Base-by-base conservation (phyloP, 441 rosid species). In the Omphalea diandra region DNA sequence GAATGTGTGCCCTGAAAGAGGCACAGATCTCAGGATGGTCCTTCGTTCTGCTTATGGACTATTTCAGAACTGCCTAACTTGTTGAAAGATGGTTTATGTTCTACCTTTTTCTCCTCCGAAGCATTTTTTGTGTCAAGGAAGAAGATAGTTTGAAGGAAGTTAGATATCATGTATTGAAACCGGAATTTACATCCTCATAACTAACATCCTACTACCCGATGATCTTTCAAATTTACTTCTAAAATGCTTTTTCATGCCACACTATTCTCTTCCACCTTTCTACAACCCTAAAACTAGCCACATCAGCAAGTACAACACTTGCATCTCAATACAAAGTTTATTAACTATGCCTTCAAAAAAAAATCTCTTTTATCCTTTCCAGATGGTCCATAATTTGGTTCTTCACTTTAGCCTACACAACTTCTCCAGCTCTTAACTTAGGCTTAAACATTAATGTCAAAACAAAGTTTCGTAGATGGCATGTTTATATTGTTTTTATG, bases 391-490 rank as follows among this genome's bases (percentile, higher is more conserved):
- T 15, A 38, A 67, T 55, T 55, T 44, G 31, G 32, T 52, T 57
- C 27, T 14, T 8, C 49, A 11, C 46, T 46, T 29, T 65, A 40
- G 20, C 15, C 24, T 7, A 33, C 32, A 32, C n/a, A 49, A 52
- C 27, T 67, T 35, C 59, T 52, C 35, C 33, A 53, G 17, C 17
- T 67, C 12, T 15, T 66, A n/a, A n/a, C n/a, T n/a, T n/a, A n/a
- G 50, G 24, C 32, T 14, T 36, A 3, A 27, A 32, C 47, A 40
- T 50, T 40, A 54, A n/a, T 38, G 15, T 6, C 20, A 26, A 15
- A 22, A 58, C 26, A 46, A 63, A 24, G 5, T 24, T 12, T 40
- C 67, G 12, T 15, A 32, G 8, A 58, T n/a, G 22, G 47, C 50
- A 40, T 24, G 35, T 62, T 12, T 41, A 40, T 7, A 11, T 33